Evolutionary conservation across 192 early-diverging fungal species (phyloP), one percentile per base, ranked within the genome.

Genomic region (Podila verticillata): DNA sequence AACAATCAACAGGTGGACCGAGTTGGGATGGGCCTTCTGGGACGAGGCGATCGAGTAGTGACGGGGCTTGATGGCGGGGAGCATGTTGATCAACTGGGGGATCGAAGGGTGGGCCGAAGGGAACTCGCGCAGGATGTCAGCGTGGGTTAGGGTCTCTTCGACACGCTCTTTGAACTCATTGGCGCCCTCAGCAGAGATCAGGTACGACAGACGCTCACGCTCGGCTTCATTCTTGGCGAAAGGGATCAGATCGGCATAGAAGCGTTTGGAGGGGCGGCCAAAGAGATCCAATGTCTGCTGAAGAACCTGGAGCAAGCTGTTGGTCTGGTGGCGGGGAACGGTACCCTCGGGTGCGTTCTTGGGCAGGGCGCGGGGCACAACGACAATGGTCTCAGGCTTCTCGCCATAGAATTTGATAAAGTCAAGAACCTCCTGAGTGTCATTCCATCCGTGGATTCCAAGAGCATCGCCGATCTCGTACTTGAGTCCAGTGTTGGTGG

Each of bases 41-140:
- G 94, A 92, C 13, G 96, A 98, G 12, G 97, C 93, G 72, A 99
- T 99, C n/a, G 97, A 99, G 89, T 99, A 99, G 75, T 96, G 96
- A 70, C 97, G 92, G 51, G 97, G 96, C 83, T 98, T 99, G 88
- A 98, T 96, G 32, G 89, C 85, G 10, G 96, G 87, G 64, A 99
- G 89, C 66, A 94, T 77, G 48, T 82, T 83, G 4, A 95, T 85
- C 34, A 99, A 85, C 57, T 92, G 89, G 57, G 90, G 85, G 56
- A 95, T 75, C 32, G 89, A 73, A 30, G 94, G 94, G 48, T 89
- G 89, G 20, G 93, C 95, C 22, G 95, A 94, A 15, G 91, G 84
- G 84, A 97, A 98, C 84, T 94, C 93, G 31, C 88, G 86, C 60
- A 99, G 87, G 19, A 98, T 66, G 36, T 99, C 97, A 32, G 92